These are phyloP conservation scores for Tremellales sp. DNA, from an alignment of 1,284 basidiomycete species.

Conservation along the genomic window DNA sequence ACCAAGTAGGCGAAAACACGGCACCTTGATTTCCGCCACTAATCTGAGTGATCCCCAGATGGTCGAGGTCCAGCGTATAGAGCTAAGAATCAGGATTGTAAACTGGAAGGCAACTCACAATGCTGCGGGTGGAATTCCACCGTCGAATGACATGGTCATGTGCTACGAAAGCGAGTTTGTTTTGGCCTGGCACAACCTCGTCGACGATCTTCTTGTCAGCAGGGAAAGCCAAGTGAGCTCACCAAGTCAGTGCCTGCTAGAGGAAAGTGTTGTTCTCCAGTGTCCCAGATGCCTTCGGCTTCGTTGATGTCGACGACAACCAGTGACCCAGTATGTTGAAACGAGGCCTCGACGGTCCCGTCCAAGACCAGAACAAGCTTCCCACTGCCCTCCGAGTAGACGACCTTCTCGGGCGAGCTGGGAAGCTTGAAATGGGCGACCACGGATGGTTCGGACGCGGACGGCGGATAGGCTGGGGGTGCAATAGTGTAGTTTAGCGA, in stretches of 20 bases:
- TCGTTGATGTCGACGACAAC: background rate
- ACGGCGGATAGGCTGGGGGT: conserved; percentile 13
- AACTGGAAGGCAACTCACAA: background rate
- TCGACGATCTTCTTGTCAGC: conserved; percentile 6
- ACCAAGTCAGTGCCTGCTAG: conserved; percentile 1
- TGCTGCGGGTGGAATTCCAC: conserved; percentile 1
- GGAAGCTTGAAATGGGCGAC: background rate
- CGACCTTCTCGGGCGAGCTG: background rate
- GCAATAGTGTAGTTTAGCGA: conserved; percentile 15
- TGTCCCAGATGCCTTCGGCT: background rate
- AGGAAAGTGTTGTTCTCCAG: background rate
- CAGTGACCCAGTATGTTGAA: background rate
- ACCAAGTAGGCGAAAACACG: conserved; percentile 9
- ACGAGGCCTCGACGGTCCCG: background rate
- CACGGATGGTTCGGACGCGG: background rate
- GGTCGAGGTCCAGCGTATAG: conserved; percentile 2
- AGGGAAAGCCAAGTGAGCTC: background rate
- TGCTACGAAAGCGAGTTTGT: conserved; percentile 4
- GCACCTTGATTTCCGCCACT: background rate
- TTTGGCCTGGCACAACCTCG: background rate
- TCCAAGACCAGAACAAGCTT: conserved; percentile 3
- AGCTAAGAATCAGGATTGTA: conserved; percentile 4
- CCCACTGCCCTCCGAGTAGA: conserved; percentile 3
- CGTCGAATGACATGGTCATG: background rate
- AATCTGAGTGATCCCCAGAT: background rate